phyloP scores from a whole-genome alignment of 257 asterid species.

The Fraxinus pennsylvanica region DNA sequence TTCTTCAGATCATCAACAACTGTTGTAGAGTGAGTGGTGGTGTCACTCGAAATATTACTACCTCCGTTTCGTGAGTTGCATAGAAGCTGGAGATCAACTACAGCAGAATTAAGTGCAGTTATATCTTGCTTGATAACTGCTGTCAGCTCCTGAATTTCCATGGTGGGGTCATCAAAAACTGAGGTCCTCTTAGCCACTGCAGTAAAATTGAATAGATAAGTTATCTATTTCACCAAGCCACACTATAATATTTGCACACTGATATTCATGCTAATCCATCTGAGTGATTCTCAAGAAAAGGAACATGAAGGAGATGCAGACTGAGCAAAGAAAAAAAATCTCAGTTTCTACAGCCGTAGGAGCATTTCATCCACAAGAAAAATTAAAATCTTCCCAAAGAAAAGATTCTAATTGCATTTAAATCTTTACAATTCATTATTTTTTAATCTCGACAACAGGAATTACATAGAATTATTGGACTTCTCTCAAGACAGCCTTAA shows the following conservation, averaged over 20 bases:
- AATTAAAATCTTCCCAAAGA: constrained; percentile 12
- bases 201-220: constrained; percentile 20
- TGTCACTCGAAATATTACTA: constrained; percentile 62
- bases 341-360: not conserved
- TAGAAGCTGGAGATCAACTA: constrained; percentile 81
- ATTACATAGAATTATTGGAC: not conserved
- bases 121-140: constrained; percentile 93
- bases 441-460: not conserved
- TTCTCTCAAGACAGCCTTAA: too few species aligned
- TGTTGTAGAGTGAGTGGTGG: constrained; percentile 80
- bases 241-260: not conserved
- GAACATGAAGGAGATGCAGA: not conserved
- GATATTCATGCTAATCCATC: not conserved
- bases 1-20: constrained; percentile 93
- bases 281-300: not conserved
- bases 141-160: constrained; percentile 92
- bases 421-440: constrained; percentile 8
- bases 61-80: constrained; percentile 64
- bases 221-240: constrained; percentile 9
- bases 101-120: constrained; percentile 85
- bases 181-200: constrained; percentile 95
- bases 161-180: constrained; percentile 86
- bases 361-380: not conserved
- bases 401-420: not conserved
- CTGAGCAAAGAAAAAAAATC: not conserved